Percentiles rank a stretch among this genome's conserved stretches.
Conservation (phyloP, 306 rosid species). For the Castanea sativa region DNA sequence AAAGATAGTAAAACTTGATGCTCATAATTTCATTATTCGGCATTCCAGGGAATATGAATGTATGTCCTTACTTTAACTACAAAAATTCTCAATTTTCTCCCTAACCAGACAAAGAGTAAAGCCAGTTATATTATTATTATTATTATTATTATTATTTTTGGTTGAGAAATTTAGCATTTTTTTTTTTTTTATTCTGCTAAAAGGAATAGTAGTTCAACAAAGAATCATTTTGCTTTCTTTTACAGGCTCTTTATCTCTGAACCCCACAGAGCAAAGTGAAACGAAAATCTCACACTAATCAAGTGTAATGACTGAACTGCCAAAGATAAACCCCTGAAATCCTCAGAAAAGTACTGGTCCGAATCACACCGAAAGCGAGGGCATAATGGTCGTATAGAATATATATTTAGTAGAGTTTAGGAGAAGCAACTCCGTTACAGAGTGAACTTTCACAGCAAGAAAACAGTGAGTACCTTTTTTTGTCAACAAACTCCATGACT, state of each 20-base stretch:
- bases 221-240: constrained; percentile 31
- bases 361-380: background rate
- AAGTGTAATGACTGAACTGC: background rate
- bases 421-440: background rate
- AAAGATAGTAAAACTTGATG: background rate
- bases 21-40: too few species aligned
- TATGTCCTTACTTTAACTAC: too few species aligned
- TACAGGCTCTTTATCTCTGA: background rate
- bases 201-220: background rate
- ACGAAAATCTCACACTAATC: background rate
- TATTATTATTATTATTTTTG: too few species aligned
- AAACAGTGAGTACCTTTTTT: background rate
- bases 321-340: background rate
- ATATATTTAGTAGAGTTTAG: background rate
- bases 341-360: background rate
- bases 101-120: constrained; percentile 7
- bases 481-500: background rate
- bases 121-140: background rate
- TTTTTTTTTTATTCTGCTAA: too few species aligned
- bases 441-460: constrained; percentile 21
- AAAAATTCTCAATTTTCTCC: constrained; percentile 11
- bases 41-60: too few species aligned
- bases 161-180: too few species aligned
- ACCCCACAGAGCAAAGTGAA: background rate
- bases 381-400: background rate